Evolutionary conservation across 306 rosid species (phyloP).

Genomic region (Lathyrus aphaca): DNA sequence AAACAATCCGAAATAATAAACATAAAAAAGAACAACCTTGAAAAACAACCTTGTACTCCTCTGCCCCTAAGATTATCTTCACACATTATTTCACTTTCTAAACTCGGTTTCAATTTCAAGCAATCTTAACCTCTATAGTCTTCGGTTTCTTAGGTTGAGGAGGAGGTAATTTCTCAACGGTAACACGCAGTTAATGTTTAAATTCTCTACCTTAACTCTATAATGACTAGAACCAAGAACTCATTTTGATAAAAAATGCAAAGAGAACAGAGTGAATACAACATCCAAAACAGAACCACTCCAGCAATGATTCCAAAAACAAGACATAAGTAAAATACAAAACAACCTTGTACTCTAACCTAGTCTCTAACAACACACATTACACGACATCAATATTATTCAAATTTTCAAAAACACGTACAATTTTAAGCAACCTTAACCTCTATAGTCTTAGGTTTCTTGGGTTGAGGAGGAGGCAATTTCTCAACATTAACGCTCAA

Average conservation of each 20-base stretch:
- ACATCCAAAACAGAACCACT: too few relatives aligned
- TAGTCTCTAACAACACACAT: too few relatives aligned
- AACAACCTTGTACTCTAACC: too few relatives aligned
- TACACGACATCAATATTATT: too few relatives aligned
- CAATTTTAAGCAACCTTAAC: conserved; percentile 61
- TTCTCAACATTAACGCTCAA: conserved; percentile 72
- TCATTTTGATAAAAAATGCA: too few relatives aligned
- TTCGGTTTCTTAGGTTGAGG: conserved; percentile 92
- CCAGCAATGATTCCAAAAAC: too few relatives aligned
- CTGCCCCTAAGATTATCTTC: not conserved
- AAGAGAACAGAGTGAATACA: too few relatives aligned
- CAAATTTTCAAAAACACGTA: too few relatives aligned
- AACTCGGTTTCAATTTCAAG: conserved; percentile 40
- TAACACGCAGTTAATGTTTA: conserved; percentile 72
- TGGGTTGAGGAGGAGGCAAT: conserved; percentile 90
- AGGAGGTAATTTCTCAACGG: conserved; percentile 79
- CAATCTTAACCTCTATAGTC: conserved; percentile 76
- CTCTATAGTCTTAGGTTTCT: conserved; percentile 79
- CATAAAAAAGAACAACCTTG: too few relatives aligned
- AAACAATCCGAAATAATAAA: not conserved
- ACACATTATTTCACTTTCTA: not conserved
- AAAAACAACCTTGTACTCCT: not conserved
- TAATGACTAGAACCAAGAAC: too few relatives aligned
- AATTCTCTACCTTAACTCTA: too few relatives aligned
- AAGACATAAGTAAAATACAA: too few relatives aligned